phyloP scores from a whole-genome alignment of 2,329 filamentous ascomycete species.

The Setomelanomma holmii region DNA sequence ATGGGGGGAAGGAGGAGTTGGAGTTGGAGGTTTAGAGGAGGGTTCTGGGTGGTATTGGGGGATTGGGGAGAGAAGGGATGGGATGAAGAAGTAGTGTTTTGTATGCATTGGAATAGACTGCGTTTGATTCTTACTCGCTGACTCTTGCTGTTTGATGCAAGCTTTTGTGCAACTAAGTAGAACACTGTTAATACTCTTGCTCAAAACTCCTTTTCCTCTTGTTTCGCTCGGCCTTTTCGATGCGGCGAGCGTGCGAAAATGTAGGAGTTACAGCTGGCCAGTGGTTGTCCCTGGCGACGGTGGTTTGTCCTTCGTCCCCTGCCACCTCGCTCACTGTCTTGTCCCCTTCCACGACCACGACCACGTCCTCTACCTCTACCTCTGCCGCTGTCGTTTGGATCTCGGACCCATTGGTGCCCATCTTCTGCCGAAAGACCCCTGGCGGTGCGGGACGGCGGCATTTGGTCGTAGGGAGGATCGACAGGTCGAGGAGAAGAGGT shows the following conservation, averaged over 20 bases:
- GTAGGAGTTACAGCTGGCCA: neutral
- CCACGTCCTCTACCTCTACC: neutral
- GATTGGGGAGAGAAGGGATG: no score
- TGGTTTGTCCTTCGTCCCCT: neutral
- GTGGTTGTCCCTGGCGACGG: neutral
- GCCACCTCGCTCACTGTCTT: neutral
- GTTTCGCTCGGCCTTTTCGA: neutral
- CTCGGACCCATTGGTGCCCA: neutral
- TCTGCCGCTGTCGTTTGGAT: neutral
- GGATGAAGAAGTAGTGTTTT: no score
- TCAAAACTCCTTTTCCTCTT: no score
- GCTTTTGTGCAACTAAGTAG: no score
- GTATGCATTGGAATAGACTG: no score
- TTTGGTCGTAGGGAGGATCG: neutral
- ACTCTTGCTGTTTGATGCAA: no score
- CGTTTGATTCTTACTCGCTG: no score
- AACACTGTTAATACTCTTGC: no score
- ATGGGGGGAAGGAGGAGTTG: neutral
- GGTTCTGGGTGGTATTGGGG: no score
- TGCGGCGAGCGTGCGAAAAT: neutral
- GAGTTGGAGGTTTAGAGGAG: neutral
- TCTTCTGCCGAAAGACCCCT: conserved; percentile 2
- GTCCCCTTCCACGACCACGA: neutral
- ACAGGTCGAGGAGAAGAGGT: neutral
- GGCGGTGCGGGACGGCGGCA: neutral